Conservation (phyloP, 2,329 filamentous ascomycete genomes). For the Boeremia lycopersici region DNA sequence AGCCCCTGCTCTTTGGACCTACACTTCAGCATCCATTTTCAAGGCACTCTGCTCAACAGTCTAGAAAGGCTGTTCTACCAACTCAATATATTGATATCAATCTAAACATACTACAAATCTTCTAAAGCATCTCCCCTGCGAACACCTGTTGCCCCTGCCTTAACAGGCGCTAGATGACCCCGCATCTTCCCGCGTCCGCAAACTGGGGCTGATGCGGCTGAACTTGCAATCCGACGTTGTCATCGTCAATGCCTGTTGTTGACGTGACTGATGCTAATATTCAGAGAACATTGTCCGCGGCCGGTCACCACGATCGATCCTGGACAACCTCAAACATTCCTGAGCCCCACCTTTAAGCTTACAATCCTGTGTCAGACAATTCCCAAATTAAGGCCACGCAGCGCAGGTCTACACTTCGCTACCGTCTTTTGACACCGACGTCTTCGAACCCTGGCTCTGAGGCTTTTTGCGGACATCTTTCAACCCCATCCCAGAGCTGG, state of each 20-base stretch:
- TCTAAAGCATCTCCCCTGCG: background rate
- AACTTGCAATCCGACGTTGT: background rate
- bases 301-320: background rate
- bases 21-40: no score
- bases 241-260: background rate
- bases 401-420: background rate
- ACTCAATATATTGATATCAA: background rate
- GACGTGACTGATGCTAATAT: background rate
- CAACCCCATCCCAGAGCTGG: conserved; percentile 33
- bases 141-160: conserved; percentile 5
- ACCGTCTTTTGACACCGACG: background rate
- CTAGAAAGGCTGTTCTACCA: no score
- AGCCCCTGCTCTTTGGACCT: no score
- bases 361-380: no score
- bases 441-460: background rate
- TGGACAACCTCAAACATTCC: background rate
- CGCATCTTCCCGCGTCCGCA: conserved; percentile 2
- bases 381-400: no score
- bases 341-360: no score
- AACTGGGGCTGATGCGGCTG: background rate
- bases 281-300: background rate
- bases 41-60: no score
- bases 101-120: background rate
- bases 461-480: conserved; percentile 25
- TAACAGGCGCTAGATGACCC: background rate